Conservation (phyloP, 1,139 yeast genomes). For the Blastobotrys malaysiensis region DNA sequence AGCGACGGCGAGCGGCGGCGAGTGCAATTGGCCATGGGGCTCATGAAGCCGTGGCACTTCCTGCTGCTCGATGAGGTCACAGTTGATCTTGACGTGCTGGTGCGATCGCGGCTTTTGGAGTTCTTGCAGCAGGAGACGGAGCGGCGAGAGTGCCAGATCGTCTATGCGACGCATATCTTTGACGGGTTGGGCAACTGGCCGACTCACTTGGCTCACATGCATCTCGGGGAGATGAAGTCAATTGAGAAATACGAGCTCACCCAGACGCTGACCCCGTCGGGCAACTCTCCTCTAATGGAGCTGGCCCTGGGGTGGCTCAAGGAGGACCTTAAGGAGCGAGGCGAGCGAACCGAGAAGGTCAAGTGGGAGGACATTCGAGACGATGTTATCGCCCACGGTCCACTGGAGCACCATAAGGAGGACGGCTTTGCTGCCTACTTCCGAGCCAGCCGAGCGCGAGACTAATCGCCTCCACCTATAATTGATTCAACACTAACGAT, state of each 20-base stretch:
- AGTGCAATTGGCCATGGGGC: slow-evolving; percentile 91
- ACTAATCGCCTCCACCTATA: slow-evolving; percentile 4
- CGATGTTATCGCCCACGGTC: slow-evolving; percentile 20
- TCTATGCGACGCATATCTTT: slow-evolving; percentile 94
- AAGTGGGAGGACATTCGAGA: slow-evolving; percentile 26
- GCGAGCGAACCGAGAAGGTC: slow-evolving; percentile 29
- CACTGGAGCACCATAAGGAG: slow-evolving; percentile 24
- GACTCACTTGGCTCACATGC: slow-evolving; percentile 73
- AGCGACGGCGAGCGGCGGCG: slow-evolving; percentile 94
- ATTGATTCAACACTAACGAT: too few species aligned
- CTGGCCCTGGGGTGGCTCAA: slow-evolving; percentile 38
- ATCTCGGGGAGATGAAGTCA: slow-evolving; percentile 50
- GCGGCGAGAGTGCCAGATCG: slow-evolving; percentile 50
- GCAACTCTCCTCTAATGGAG: slow-evolving; percentile 34
- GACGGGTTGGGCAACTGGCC: slow-evolving; percentile 94
- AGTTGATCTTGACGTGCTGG: slow-evolving; percentile 90
- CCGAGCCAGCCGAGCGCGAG: slow-evolving; percentile 28
- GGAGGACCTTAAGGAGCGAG: slow-evolving; percentile 43
- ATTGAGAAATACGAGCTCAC: slow-evolving; percentile 16
- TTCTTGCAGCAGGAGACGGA: slow-evolving; percentile 69
- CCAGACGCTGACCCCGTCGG: slow-evolving; percentile 19
- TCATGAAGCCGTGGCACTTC: slow-evolving; percentile 83
- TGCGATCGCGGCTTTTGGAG: slow-evolving; percentile 63
- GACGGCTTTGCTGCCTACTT: slow-evolving; percentile 30
- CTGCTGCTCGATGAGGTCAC: slow-evolving; percentile 89